A percentile compares a stretch with the other conserved stretches of the same genome.
Evolutionary conservation across 179 eudicot genomes (phyloP).

Genomic region (Patellifolia procumbens): DNA sequence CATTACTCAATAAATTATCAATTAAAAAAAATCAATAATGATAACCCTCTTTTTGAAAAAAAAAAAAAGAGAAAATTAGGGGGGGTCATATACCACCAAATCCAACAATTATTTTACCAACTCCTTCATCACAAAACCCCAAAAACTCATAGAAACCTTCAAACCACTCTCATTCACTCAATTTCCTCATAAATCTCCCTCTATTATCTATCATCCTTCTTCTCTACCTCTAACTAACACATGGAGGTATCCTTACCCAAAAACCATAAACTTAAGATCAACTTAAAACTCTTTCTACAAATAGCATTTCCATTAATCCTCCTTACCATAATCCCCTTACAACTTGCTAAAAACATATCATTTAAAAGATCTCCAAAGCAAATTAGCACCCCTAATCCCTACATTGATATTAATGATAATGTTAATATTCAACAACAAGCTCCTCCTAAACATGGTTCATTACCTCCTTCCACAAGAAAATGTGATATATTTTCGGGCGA

Average conservation of each 20-base stretch:
- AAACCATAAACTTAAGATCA: slow-evolving; percentile 23
- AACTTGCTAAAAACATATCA: slow-evolving; percentile 17
- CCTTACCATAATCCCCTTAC: slow-evolving; percentile 32
- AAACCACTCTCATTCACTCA: slow-evolving; percentile 7
- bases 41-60: slow-evolving; percentile 14
- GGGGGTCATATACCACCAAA: slow-evolving; percentile 27
- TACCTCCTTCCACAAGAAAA: slow-evolving; percentile 16
- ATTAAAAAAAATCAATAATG: neutral
- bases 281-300: slow-evolving; percentile 30
- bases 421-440: neutral
- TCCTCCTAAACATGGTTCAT: neutral
- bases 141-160: slow-evolving; percentile 8
- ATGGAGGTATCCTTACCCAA: slow-evolving; percentile 27
- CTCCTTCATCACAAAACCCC: slow-evolving; percentile 13
- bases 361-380: neutral
- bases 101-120: slow-evolving; percentile 27
- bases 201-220: neutral
- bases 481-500: slow-evolving; percentile 56
- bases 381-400: neutral
- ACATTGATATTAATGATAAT: neutral
- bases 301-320: slow-evolving; percentile 30
- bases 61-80: neutral
- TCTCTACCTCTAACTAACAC: neutral
- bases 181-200: neutral
- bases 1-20: no score